These are phyloP conservation scores for Zasmidium angulare DNA, from an alignment of 2,329 filamentous ascomycete species.

Conservation along the genomic window DNA sequence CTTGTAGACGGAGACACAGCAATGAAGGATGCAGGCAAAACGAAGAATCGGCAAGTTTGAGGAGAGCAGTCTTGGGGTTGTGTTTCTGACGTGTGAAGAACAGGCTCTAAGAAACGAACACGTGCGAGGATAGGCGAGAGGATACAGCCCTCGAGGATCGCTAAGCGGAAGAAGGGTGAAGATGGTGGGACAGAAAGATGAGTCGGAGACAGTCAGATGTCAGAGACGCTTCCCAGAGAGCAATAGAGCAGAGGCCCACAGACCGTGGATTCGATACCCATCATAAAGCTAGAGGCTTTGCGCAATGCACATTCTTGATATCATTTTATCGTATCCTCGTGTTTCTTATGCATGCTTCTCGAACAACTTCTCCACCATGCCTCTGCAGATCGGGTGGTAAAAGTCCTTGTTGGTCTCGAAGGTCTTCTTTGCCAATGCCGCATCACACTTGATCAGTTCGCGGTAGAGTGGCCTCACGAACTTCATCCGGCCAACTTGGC, in stretches of 20 bases:
- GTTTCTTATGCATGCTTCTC: constrained; percentile 23
- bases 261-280: neutral
- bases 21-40: constrained; percentile 55
- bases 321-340: too few species aligned
- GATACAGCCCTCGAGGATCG: neutral
- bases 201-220: neutral
- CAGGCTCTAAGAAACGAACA: neutral
- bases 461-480: constrained; percentile 86
- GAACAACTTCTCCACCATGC: constrained; percentile 73
- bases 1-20: constrained; percentile 76
- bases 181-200: neutral
- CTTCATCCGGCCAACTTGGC: constrained; percentile 91
- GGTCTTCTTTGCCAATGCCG: constrained; percentile 71
- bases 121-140: neutral
- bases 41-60: constrained; percentile 10
- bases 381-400: constrained; percentile 90
- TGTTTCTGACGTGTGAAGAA: neutral
- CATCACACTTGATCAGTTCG: constrained; percentile 71
- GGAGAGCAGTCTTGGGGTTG: neutral
- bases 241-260: neutral
- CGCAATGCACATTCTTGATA: too few species aligned
- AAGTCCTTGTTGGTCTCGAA: constrained; percentile 88
- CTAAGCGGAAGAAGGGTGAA: neutral
- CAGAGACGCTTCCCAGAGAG: neutral
- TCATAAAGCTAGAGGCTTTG: neutral